These are phyloP conservation scores for Jacaranda mimosifolia DNA, from an alignment of 257 asterid genomes.

Conservation along the genomic window DNA sequence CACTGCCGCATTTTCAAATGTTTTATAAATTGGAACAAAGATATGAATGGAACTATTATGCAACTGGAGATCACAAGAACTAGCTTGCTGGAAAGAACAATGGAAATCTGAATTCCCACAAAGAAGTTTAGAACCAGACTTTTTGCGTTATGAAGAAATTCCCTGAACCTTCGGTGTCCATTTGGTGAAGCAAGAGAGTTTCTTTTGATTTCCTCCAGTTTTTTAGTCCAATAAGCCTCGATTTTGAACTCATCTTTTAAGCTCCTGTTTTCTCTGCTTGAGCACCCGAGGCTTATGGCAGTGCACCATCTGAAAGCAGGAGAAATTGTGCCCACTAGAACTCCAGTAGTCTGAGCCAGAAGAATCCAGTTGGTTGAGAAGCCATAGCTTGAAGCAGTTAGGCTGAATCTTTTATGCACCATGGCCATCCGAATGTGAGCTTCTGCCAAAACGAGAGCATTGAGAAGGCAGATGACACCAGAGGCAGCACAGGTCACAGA, in stretches of 20 bases:
- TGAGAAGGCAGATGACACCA: constrained; percentile 36
- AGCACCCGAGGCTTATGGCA: constrained; percentile 24
- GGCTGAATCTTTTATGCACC: not conserved
- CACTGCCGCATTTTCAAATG: constrained; percentile 27
- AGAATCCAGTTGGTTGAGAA: constrained; percentile 51
- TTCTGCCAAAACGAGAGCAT: constrained; percentile 40
- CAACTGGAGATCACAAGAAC: constrained; percentile 38
- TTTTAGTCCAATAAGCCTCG: constrained; percentile 55
- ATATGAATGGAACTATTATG: constrained; percentile 18
- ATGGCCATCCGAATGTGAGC: constrained; percentile 39
- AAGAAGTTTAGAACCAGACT: constrained; percentile 37
- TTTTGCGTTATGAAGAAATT: constrained; percentile 39
- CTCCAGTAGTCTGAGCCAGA: constrained; percentile 44
- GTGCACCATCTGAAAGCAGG: constrained; percentile 46
- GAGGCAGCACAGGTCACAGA: constrained; percentile 43
- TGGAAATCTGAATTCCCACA: constrained; percentile 40
- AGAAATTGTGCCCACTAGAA: constrained; percentile 46
- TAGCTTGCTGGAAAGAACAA: constrained; percentile 46
- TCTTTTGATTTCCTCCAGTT: constrained; percentile 53
- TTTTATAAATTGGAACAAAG: constrained; percentile 1
- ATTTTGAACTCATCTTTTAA: constrained; percentile 33
- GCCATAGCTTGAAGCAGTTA: constrained; percentile 42
- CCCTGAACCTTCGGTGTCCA: constrained; percentile 38
- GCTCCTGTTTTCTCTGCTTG: constrained; percentile 3
- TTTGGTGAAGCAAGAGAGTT: constrained; percentile 36